phyloP scores from a whole-genome alignment of 2,329 filamentous ascomycete genomes.

The Niveomyces coronatus region DNA sequence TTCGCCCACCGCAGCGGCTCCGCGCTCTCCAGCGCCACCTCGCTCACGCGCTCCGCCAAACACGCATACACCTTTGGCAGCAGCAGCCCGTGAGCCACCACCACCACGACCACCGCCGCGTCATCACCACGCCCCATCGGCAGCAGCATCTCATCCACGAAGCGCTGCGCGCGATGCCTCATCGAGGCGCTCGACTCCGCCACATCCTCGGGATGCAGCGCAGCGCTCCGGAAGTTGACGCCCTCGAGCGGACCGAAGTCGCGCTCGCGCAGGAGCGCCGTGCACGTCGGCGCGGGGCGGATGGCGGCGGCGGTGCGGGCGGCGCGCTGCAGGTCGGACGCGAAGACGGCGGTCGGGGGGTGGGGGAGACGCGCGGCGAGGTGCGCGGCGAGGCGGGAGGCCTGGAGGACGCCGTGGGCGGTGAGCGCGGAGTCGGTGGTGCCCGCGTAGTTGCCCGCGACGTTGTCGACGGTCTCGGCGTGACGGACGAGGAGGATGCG shows the following conservation, averaged over 20 bases:
- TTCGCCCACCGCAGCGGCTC: conserved; percentile 37
- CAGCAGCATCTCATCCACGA: conserved; percentile 54
- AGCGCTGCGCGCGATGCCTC: conserved; percentile 50
- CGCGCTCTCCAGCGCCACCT: not conserved
- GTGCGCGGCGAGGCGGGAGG: conserved; percentile 57
- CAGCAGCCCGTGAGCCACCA: conserved; percentile 79
- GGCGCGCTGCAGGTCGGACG: conserved; percentile 69
- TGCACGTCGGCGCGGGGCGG: conserved; percentile 21
- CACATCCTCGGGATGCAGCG: conserved; percentile 30
- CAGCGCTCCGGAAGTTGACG: conserved; percentile 36
- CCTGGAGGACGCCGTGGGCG: conserved; percentile 70
- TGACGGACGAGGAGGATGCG: conserved; percentile 69
- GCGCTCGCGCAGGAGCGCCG: conserved; percentile 51
- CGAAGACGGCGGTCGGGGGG: conserved; percentile 41
- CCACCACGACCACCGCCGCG: conserved; percentile 33
- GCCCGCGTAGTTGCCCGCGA: conserved; percentile 68
- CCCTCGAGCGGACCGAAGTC: conserved; percentile 66
- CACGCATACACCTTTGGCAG: conserved; percentile 53
- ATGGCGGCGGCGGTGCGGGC: conserved; percentile 60
- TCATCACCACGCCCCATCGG: conserved; percentile 17
- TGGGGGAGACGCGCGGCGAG: conserved; percentile 31
- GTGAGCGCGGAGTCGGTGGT: conserved; percentile 72
- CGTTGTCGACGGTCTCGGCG: conserved; percentile 85
- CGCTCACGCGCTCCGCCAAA: conserved; percentile 43
- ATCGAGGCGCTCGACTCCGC: conserved; percentile 62